These are phyloP conservation scores for Trichosporon sp. DNA, from an alignment of 1,284 basidiomycete species.

Conservation along the genomic window DNA sequence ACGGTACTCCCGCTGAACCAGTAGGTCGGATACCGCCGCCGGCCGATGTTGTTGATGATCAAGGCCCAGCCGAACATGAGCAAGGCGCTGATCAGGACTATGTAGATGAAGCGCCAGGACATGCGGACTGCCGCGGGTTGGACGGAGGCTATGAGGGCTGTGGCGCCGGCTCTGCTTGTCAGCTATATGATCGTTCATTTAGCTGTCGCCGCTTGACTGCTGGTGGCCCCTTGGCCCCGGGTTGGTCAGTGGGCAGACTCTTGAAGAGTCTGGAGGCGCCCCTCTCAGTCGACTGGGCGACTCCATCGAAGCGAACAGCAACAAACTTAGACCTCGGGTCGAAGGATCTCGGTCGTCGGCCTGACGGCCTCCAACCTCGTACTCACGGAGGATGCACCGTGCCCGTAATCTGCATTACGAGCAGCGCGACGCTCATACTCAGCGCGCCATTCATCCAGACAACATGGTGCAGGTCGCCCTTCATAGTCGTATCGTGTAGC, in stretches of 20 bases:
- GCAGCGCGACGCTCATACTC: conserved; percentile 53
- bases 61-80: conserved; percentile 55
- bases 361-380: too few relatives aligned
- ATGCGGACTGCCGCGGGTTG: conserved; percentile 51
- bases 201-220: too few relatives aligned
- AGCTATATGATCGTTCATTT: not conserved
- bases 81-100: conserved; percentile 55
- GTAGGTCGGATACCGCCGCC: conserved; percentile 55
- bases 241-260: too few relatives aligned
- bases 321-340: too few relatives aligned
- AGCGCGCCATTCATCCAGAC: conserved; percentile 58
- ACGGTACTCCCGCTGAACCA: conserved; percentile 44
- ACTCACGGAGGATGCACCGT: conserved; percentile 58
- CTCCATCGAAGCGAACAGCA: too few relatives aligned
- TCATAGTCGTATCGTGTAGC: conserved; percentile 38
- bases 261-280: too few relatives aligned
- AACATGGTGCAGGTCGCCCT: conserved; percentile 37
- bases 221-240: too few relatives aligned
- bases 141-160: conserved; percentile 53
- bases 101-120: conserved; percentile 60
- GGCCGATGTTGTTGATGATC: conserved; percentile 57
- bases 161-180: conserved; percentile 51
- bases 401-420: conserved; percentile 56
- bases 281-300: too few relatives aligned
- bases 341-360: too few relatives aligned